These are phyloP conservation scores for Suillus brevipes DNA, from an alignment of 768 basidiomycete genomes.

Conservation along the genomic window DNA sequence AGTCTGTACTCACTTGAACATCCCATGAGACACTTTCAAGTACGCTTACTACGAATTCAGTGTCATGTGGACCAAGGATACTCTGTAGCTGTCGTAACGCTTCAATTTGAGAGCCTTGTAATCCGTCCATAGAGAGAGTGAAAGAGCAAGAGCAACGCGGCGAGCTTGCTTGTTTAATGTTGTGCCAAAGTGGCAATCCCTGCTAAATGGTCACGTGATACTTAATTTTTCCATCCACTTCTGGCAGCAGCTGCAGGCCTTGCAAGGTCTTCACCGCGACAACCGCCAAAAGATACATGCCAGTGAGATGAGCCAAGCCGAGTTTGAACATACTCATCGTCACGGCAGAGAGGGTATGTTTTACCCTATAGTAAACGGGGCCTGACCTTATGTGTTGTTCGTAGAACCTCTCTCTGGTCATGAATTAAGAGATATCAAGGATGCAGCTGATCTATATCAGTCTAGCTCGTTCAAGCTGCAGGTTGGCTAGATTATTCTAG, in stretches of 20 bases:
- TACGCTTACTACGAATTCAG: slow-evolving; percentile 59
- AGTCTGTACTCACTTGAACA: slow-evolving; percentile 52
- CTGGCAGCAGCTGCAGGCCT: not conserved
- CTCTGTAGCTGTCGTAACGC: slow-evolving; percentile 19
- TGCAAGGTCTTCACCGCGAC: not conserved
- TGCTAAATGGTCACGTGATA: not conserved
- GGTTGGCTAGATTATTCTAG: slow-evolving; percentile 38
- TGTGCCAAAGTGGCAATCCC: not conserved
- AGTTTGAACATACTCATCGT: not conserved
- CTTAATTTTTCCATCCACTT: not conserved
- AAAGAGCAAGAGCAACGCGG: not conserved
- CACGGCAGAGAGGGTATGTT: not conserved
- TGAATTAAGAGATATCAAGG: slow-evolving; percentile 71
- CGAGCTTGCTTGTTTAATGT: not conserved
- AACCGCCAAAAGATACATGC: not conserved
- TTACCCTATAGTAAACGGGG: not conserved
- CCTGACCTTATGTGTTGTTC: slow-evolving; percentile 13
- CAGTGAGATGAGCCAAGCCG: not conserved
- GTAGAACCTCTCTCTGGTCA: slow-evolving; percentile 63
- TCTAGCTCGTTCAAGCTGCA: slow-evolving; percentile 86
- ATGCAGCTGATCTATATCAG: slow-evolving; percentile 70
- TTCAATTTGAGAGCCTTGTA: slow-evolving; percentile 13
- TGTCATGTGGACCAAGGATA: slow-evolving; percentile 40
- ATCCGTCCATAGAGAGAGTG: slow-evolving; percentile 15
- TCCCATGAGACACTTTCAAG: slow-evolving; percentile 69